A percentile compares a stretch with the other conserved stretches of the same genome.
Conservation (phyloP, 345 rosid genomes). For the Hibiscus mutabilis region DNA sequence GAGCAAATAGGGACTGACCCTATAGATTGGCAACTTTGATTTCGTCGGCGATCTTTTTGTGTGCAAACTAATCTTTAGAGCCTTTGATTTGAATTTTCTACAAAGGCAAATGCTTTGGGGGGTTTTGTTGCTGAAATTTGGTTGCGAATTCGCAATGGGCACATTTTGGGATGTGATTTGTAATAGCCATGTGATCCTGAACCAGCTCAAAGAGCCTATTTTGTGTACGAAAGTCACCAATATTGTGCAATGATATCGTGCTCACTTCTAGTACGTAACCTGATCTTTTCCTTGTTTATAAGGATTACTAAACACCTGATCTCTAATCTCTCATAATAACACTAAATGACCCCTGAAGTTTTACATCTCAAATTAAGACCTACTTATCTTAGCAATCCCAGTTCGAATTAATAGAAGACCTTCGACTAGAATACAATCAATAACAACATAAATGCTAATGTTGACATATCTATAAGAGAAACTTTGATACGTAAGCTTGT, state of each 20-base stretch:
- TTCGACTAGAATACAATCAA: not conserved
- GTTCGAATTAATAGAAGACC: not conserved
- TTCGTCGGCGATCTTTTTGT: constrained; percentile 2
- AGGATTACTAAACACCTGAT: too few species aligned
- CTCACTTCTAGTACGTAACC: too few species aligned
- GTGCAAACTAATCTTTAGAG: too few species aligned
- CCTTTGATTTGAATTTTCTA: too few species aligned
- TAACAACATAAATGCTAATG: not conserved
- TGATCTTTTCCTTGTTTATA: too few species aligned
- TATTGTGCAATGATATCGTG: not conserved
- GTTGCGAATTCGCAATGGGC: not conserved
- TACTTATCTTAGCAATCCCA: not conserved
- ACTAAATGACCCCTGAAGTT: not conserved
- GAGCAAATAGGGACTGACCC: constrained; percentile 56
- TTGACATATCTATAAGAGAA: not conserved
- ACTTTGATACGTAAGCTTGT: too few species aligned
- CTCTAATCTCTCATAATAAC: too few species aligned
- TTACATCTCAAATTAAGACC: not conserved
- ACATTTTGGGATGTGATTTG: not conserved
- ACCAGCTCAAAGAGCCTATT: not conserved
- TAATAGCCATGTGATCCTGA: not conserved
- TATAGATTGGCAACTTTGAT: constrained; percentile 85
- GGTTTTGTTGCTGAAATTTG: not conserved
- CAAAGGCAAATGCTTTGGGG: constrained; percentile 2
- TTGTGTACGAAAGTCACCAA: not conserved